A percentile compares a stretch with the other conserved stretches of the same genome.
Conservation (phyloP, 495 filamentous ascomycete genomes). For the Tuber microsphaerosporum region DNA sequence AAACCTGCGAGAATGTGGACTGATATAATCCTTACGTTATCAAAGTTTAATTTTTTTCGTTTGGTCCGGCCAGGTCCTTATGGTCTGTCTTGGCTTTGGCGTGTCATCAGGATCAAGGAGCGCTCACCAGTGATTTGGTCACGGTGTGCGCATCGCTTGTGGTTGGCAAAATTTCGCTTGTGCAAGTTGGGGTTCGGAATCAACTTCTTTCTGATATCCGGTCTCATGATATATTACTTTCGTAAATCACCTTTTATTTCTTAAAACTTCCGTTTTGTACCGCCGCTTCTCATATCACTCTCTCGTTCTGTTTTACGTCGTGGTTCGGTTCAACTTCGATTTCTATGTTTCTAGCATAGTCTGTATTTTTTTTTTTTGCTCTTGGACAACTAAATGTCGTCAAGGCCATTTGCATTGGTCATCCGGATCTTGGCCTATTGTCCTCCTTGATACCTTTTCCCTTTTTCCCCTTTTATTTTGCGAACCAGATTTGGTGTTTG, state of each 20-base stretch:
- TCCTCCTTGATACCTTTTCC: slow-evolving; percentile 29
- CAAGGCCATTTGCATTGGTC: slow-evolving; percentile 22
- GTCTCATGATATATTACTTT: slow-evolving; percentile 41
- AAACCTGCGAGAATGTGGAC: slow-evolving; percentile 93
- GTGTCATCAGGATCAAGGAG: slow-evolving; percentile 30
- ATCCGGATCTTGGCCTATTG: slow-evolving; percentile 23
- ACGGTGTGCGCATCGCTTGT: slow-evolving; percentile 29
- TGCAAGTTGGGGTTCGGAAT: slow-evolving; percentile 37
- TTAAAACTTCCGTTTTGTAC: slow-evolving; percentile 11
- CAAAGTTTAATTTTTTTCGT: slow-evolving; percentile 33
- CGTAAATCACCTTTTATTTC: slow-evolving; percentile 42
- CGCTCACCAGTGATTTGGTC: slow-evolving; percentile 29
- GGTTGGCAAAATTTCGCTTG: slow-evolving; percentile 24
- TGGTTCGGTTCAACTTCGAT: slow-evolving; percentile 33
- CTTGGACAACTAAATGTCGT: slow-evolving; percentile 38
- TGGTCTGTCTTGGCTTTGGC: slow-evolving; percentile 26
- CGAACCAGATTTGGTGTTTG: slow-evolving; percentile 19
- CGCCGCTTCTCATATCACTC: slow-evolving; percentile 31
- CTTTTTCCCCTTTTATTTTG: slow-evolving; percentile 12
- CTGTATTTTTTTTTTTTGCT: slow-evolving; percentile 31
- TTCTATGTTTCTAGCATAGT: slow-evolving; percentile 23
- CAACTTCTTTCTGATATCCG: slow-evolving; percentile 32
- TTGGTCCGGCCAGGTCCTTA: slow-evolving; percentile 24
- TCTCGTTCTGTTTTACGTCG: slow-evolving; percentile 30
- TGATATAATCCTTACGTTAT: slow-evolving; percentile 60